Evolutionary conservation across 345 rosid species (phyloP).

Genomic region (Salix exigua): DNA sequence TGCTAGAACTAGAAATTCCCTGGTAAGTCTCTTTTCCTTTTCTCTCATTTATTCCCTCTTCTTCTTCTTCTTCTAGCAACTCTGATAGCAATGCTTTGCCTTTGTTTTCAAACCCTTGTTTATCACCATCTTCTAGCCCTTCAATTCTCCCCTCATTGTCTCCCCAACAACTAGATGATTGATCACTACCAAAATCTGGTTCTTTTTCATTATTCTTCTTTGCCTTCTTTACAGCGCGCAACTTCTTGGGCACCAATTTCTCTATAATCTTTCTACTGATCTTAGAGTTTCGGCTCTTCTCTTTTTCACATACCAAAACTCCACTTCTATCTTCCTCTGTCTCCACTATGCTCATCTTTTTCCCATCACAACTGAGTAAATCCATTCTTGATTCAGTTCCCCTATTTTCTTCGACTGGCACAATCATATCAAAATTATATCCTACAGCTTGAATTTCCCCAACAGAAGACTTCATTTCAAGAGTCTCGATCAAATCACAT

Average conservation of each 20-base stretch:
- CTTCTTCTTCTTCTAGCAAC: conserved; percentile 5
- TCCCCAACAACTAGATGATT: background rate
- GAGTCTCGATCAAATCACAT: conserved; percentile 1
- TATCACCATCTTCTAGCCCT: conserved; percentile 1
- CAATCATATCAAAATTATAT: background rate
- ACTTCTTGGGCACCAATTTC: conserved; percentile 64
- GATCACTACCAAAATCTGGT: conserved; percentile 2
- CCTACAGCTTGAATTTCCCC: conserved; percentile 28
- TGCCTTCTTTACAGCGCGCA: conserved; percentile 40
- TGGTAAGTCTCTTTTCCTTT: conserved; percentile 1
- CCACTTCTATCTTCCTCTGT: conserved; percentile 13
- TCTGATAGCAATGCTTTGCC: background rate
- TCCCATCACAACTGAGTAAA: background rate
- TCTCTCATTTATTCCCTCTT: background rate
- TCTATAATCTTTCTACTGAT: conserved; percentile 45
- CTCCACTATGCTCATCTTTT: conserved; percentile 10
- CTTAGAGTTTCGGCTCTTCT: conserved; percentile 28
- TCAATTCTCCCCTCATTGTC: conserved; percentile 6
- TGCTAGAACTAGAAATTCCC: background rate
- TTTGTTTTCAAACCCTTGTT: background rate
- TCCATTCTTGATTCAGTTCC: background rate
- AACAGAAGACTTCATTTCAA: background rate
- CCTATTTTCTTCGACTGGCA: background rate
- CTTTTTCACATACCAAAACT: conserved; percentile 18
- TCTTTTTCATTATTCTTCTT: conserved; percentile 22